Base-by-base conservation (phyloP, 1,284 basidiomycete genomes). In the Fistulina hepatica region DNA sequence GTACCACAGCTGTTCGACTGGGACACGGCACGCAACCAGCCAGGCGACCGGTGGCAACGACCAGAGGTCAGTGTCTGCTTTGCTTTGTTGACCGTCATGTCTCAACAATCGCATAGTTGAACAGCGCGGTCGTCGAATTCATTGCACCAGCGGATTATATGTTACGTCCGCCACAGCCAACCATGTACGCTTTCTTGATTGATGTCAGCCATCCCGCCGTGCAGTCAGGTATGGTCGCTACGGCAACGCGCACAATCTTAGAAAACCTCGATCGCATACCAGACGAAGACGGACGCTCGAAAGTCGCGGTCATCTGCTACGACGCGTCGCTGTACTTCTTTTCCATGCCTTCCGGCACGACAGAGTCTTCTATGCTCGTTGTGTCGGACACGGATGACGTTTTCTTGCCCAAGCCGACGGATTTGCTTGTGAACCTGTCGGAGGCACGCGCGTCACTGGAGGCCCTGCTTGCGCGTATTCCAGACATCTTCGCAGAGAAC, bases 111-210 rank as follows among this genome's bases (percentile, higher is more conserved):
- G n/a, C n/a, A n/a, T n/a, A n/a, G 63, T 72, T 99, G 44, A 97
- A 95, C 56, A 78, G 91, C 58, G 76, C 81, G 34, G 88, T 88
- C 13, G 91, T 98, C 43, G 95, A 99, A 60, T 99, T 84, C 54
- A 84, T 98, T 43, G 95, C 95, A 3, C 94, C 95, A 7, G 94
- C 93, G 1, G 95, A 99, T 64, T 98, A 99, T 64, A 97, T 98
- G 94, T 92, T 92, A 52, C 85, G 95, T 46, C 88, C 95, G 12
- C 95, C 95, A 27, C 95, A 97, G 60, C 91, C 95, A 9, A 90
- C 93, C 12, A 89, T 95, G 37, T 97, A 97, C 61, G 77, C 94
- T 39, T 97, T 98, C 69, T 72, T 98, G 52, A 88, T 99, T 60
- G 95, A 99, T 55, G 92, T 98, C 48, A 90, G 86, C 52, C 88